Evolutionary conservation across 495 filamentous ascomycete genomes (phyloP).

Genomic region (Trichoderma reesei): DNA sequence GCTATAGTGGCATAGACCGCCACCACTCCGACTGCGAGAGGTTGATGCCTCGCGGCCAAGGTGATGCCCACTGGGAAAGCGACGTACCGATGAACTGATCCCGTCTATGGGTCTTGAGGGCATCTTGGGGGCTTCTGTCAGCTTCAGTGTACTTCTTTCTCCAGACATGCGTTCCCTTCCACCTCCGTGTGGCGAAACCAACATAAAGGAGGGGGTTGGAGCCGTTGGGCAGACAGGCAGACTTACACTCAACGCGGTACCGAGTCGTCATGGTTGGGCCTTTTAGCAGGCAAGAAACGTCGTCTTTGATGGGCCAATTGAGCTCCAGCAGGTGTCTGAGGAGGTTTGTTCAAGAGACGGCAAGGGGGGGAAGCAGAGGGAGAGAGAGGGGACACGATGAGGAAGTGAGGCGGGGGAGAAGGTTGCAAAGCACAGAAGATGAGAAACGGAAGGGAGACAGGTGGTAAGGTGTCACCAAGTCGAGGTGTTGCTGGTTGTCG

Average conservation of each 20-base stretch:
- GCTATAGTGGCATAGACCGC: too few species aligned
- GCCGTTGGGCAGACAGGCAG: conserved; percentile 4
- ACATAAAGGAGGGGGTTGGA: conserved; percentile 7
- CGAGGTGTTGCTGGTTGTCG: conserved; percentile 10
- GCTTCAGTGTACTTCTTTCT: neutral
- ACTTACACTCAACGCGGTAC: conserved; percentile 81
- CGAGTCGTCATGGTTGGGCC: conserved; percentile 65
- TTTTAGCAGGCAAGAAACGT: too few species aligned
- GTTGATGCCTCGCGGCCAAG: neutral
- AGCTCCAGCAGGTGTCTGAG: neutral
- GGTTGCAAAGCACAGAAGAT: too few species aligned
- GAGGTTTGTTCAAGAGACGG: neutral
- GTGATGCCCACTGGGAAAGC: neutral
- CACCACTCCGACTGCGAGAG: neutral
- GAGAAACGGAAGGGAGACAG: neutral
- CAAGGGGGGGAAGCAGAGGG: neutral
- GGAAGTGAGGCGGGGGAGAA: neutral
- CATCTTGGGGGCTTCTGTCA: conserved; percentile 49
- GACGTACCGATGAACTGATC: conserved; percentile 69
- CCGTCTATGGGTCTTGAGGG: conserved; percentile 76
- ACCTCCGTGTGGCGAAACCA: conserved; percentile 8
- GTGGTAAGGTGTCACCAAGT: neutral
- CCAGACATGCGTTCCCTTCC: neutral
- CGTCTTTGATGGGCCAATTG: neutral
- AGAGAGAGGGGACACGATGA: neutral